Conservation (phyloP, 208 protist species). For the Vickermania ingenoplastis region DNA sequence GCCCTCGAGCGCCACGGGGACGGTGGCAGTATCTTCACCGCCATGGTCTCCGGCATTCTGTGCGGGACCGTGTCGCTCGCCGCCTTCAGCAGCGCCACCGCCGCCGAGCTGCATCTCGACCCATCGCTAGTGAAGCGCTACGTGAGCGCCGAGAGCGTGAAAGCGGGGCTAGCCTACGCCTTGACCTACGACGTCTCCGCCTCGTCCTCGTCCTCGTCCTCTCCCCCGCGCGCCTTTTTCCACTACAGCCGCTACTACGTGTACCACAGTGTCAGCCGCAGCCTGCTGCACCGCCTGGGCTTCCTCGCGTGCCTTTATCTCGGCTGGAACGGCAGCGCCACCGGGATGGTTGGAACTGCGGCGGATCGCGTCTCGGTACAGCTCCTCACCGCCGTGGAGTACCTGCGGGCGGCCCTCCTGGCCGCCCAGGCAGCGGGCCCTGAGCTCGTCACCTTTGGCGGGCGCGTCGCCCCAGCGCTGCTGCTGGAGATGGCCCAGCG, state of each 20-base stretch:
- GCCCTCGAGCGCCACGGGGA: background rate
- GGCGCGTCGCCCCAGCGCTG: slow-evolving; percentile 35
- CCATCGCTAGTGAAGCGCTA: background rate
- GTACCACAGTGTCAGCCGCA: slow-evolving; percentile 35
- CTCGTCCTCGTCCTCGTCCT: background rate
- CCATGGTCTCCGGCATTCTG: background rate
- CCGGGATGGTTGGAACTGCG: slow-evolving; percentile 3
- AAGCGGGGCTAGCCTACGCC: background rate
- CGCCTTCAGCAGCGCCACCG: background rate
- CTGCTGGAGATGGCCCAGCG: too few relatives aligned
- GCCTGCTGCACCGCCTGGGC: slow-evolving; percentile 41
- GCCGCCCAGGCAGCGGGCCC: slow-evolving; percentile 43
- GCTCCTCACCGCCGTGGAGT: slow-evolving; percentile 22
- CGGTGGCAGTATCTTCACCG: background rate
- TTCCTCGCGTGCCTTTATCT: slow-evolving; percentile 48
- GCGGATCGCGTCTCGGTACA: slow-evolving; percentile 21
- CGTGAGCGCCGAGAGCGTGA: background rate
- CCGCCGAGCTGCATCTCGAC: background rate
- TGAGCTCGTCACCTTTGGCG: slow-evolving; percentile 22
- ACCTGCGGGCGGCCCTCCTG: slow-evolving; percentile 60
- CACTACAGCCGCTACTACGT: slow-evolving; percentile 53
- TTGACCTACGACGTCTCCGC: background rate
- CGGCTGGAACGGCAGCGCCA: slow-evolving; percentile 26
- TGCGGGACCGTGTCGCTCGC: background rate
- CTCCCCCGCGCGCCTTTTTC: slow-evolving; percentile 28